Percentiles rank a stretch among this genome's conserved stretches.
Conservation (phyloP, 768 basidiomycete species). For the Suillus discolor region DNA sequence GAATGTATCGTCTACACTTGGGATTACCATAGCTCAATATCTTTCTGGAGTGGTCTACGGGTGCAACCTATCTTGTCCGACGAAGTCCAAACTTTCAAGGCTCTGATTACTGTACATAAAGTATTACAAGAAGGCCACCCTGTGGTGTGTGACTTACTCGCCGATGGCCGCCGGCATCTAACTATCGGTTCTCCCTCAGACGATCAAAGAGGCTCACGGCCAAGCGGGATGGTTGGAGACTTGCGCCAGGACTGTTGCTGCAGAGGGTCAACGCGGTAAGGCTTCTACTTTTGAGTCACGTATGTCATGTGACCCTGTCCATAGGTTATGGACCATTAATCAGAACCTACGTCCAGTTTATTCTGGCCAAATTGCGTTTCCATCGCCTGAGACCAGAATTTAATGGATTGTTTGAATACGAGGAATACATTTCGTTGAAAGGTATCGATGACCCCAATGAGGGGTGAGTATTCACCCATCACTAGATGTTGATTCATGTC, state of each 20-base stretch:
- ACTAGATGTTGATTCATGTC: conserved; percentile 12
- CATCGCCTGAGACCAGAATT: conserved; percentile 96
- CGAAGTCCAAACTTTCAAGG: conserved; percentile 98
- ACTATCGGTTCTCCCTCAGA: conserved; percentile 49
- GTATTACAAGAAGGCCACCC: conserved; percentile 98
- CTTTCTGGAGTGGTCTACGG: conserved; percentile 96
- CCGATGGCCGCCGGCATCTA: conserved; percentile 5
- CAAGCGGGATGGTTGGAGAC: conserved; percentile 99
- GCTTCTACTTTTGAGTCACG: conserved; percentile 7
- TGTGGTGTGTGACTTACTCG: conserved; percentile 51
- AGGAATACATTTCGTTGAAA: conserved; percentile 96
- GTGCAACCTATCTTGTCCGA: conserved; percentile 97
- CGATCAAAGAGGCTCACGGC: conserved; percentile 94
- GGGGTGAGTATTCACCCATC: conserved; percentile 61
- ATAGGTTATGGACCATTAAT: conserved; percentile 92
- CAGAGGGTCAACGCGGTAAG: conserved; percentile 76
- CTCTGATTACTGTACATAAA: conserved; percentile 96
- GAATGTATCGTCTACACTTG: conserved; percentile 99
- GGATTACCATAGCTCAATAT: conserved; percentile 98
- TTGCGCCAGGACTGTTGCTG: conserved; percentile 86
- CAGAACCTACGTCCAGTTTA: conserved; percentile 93
- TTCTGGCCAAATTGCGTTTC: conserved; percentile 93
- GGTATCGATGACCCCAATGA: conserved; percentile 99
- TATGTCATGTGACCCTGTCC: conserved; percentile 4
- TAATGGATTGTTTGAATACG: conserved; percentile 98